Evolutionary conservation across 169 alveolate species (phyloP).

Genomic region (Babesia gibsoni): DNA sequence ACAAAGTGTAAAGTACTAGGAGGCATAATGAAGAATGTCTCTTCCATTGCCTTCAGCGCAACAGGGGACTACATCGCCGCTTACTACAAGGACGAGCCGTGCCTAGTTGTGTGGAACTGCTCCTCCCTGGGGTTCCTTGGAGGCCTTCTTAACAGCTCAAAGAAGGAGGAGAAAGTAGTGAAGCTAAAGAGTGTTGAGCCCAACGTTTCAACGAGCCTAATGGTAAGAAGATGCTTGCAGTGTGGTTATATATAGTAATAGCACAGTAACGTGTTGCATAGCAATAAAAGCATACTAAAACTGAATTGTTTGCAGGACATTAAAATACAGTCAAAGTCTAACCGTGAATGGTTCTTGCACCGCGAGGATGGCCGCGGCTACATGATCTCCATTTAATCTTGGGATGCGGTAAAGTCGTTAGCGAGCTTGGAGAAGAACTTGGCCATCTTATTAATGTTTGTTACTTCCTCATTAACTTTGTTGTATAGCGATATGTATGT

Average conservation of each 20-base stretch:
- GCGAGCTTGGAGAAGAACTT: slow-evolving; percentile 60
- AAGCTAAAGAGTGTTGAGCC: slow-evolving; percentile 41
- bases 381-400: slow-evolving; percentile 62
- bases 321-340: slow-evolving; percentile 69
- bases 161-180: slow-evolving; percentile 37
- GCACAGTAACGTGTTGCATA: no score
- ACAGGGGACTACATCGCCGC: slow-evolving; percentile 62
- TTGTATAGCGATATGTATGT: slow-evolving; percentile 43
- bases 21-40: slow-evolving; percentile 45
- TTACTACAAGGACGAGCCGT: slow-evolving; percentile 50
- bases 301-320: slow-evolving; percentile 63
- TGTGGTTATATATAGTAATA: background rate
- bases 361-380: slow-evolving; percentile 74
- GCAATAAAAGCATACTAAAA: no score
- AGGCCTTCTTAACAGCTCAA: slow-evolving; percentile 33
- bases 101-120: slow-evolving; percentile 64
- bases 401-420: slow-evolving; percentile 1
- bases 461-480: slow-evolving; percentile 50
- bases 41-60: slow-evolving; percentile 52
- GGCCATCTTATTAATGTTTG: slow-evolving; percentile 41
- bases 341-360: slow-evolving; percentile 72
- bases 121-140: slow-evolving; percentile 62
- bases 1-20: slow-evolving; percentile 70
- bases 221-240: slow-evolving; percentile 1
- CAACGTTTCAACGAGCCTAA: slow-evolving; percentile 10